A percentile compares a stretch with the other conserved stretches of the same genome.
Conservation (phyloP, 2,329 filamentous ascomycete genomes). For the Zymoseptoria passerinii region DNA sequence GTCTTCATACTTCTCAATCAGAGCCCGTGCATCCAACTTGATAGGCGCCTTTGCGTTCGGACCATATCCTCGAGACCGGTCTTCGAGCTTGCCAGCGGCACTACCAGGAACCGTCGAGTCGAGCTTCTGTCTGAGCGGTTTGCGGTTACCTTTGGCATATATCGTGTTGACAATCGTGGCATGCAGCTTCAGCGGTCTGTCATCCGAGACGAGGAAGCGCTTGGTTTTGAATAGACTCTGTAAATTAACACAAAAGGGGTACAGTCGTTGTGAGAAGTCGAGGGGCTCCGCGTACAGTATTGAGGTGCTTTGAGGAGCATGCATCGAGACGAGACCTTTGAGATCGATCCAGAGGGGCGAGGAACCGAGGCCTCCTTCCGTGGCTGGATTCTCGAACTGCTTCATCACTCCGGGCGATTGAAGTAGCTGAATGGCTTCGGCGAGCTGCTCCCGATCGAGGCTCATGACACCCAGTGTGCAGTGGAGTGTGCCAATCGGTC, state of each 20-base stretch:
- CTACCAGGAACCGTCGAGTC: neutral
- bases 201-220: constrained; percentile 50
- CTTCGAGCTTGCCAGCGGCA: constrained; percentile 8
- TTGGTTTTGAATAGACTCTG: constrained; percentile 46
- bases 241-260: constrained; percentile 51
- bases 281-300: constrained; percentile 58
- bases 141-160: constrained; percentile 49
- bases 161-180: constrained; percentile 82
- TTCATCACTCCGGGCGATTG: constrained; percentile 19
- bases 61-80: constrained; percentile 24
- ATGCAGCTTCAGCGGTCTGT: constrained; percentile 63
- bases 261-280: constrained; percentile 46
- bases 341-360: constrained; percentile 32
- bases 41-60: constrained; percentile 29
- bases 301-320: constrained; percentile 47
- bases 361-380: neutral
- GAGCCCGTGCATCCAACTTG: constrained; percentile 34
- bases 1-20: constrained; percentile 50
- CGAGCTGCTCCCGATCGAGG: constrained; percentile 47
- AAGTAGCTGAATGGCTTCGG: constrained; percentile 38
- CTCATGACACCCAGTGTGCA: constrained; percentile 82
- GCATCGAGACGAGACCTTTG: constrained; percentile 52
- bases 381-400: constrained; percentile 9
- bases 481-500: constrained; percentile 74
- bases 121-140: neutral